Base-by-base conservation (phyloP, 495 filamentous ascomycete species). In the Podospora anserina region DNA sequence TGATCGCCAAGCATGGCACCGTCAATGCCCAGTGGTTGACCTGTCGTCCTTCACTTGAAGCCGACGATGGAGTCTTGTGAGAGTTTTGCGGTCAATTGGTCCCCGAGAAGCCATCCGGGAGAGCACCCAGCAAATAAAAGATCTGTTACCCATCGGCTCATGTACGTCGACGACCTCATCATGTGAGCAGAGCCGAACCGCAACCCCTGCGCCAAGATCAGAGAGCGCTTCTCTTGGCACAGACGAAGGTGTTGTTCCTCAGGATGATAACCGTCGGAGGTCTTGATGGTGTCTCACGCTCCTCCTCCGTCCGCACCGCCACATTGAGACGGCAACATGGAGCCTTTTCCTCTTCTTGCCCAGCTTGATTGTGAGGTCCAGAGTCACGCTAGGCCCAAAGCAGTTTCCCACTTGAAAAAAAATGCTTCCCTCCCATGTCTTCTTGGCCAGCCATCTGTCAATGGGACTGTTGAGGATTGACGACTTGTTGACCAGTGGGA, bases 401-500 rank as follows among this genome's bases (percentile, higher is more conserved):
- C 66, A 49, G 58, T 58, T 68, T 64, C 71, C 68, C 68, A 72
- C 66, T 61, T 70, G 69, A 64, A 69, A 39, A 39, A 49, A 60
- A 27, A 5, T 30, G n/a, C 55, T 19, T 58, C 23, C 55, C 55
- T 58, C 55, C 23, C 55, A 20, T 58, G 55, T 58, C 55, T 58
- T 66, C 64, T 63, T 60, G 34, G 63, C 18, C 64, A 67, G 63
- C 64, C 63, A 61, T 70, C 66, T 64, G 58, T 62, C 44, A 65
- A 63, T 69, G 59, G 59, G 70, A 58, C 18, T 66, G 62, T 61
- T 65, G 61, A 68, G 69, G 67, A 66, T 66, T 64, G 61, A 61
- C 32, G 39, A 64, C 9, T n/a, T 34, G 53, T 69, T 64, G 69
- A 61, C 76, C 73, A 77, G 71, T 77, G 71, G 75, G 73, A 78